These are phyloP conservation scores for Clarireedia sp. DNA, from an alignment of 2,329 filamentous ascomycete genomes.

Conservation along the genomic window DNA sequence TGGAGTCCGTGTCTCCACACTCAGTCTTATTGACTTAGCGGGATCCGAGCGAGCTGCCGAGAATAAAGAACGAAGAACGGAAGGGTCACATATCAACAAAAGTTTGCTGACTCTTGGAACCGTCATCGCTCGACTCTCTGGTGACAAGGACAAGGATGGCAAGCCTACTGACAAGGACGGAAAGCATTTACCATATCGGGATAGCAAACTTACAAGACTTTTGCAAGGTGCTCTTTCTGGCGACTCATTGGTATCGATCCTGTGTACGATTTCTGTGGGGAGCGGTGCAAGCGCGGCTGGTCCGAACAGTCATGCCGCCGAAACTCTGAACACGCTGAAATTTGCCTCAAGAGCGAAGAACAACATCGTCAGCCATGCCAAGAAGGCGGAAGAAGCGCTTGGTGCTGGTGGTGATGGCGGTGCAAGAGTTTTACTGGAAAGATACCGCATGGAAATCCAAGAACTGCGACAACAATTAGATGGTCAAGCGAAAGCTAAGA, in stretches of 20 bases:
- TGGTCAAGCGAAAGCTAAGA: slow-evolving; percentile 62
- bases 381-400: slow-evolving; percentile 79
- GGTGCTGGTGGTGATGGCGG: slow-evolving; percentile 75
- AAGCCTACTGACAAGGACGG: slow-evolving; percentile 70
- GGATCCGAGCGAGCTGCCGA: slow-evolving; percentile 95
- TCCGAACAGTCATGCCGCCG: slow-evolving; percentile 67
- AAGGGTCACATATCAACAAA: slow-evolving; percentile 98
- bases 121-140: slow-evolving; percentile 88
- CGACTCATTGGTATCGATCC: slow-evolving; percentile 89
- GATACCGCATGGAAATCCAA: slow-evolving; percentile 64
- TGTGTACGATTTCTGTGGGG: slow-evolving; percentile 93
- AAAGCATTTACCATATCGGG: slow-evolving; percentile 91
- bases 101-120: slow-evolving; percentile 90
- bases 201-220: slow-evolving; percentile 92
- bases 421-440: slow-evolving; percentile 78
- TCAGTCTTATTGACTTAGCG: slow-evolving; percentile 92
- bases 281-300: slow-evolving; percentile 62
- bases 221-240: slow-evolving; percentile 89
- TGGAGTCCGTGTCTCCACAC: slow-evolving; percentile 87
- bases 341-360: slow-evolving; percentile 97
- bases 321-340: slow-evolving; percentile 93
- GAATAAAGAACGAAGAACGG: slow-evolving; percentile 84
- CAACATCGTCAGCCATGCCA: slow-evolving; percentile 94
- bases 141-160: slow-evolving; percentile 73
- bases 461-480: slow-evolving; percentile 77